These are phyloP conservation scores for Aspergillus novofumigatus DNA, from an alignment of 2,329 filamentous ascomycete genomes.

Conservation along the genomic window DNA sequence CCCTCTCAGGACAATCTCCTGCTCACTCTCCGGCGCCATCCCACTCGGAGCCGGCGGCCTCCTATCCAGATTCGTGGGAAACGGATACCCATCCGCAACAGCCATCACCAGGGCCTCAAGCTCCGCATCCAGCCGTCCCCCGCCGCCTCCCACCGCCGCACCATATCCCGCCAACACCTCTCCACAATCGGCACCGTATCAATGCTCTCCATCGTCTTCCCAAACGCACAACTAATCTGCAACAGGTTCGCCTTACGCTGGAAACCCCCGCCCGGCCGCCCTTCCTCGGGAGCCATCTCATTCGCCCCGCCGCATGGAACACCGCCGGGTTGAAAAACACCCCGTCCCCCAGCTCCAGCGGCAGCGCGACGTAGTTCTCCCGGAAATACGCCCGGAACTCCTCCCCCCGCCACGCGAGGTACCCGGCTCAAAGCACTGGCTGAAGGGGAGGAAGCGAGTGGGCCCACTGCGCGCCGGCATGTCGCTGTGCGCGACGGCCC, in stretches of 20 bases:
- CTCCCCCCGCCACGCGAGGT: constrained; percentile 52
- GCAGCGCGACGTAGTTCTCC: constrained; percentile 49
- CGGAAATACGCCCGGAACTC: constrained; percentile 55
- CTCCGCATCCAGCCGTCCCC: constrained; percentile 31
- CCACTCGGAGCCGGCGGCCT: constrained; percentile 53
- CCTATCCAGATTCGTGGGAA: constrained; percentile 59
- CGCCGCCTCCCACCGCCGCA: constrained; percentile 44
- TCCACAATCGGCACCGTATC: constrained; percentile 51
- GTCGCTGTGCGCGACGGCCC: constrained; percentile 59
- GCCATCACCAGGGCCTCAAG: constrained; percentile 48
- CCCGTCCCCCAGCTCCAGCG: constrained; percentile 54
- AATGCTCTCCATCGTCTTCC: constrained; percentile 61
- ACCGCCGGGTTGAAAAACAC: constrained; percentile 62
- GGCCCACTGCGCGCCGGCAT: constrained; percentile 58
- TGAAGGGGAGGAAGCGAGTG: constrained; percentile 59
- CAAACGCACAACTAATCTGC: constrained; percentile 60
- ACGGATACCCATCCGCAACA: constrained; percentile 57
- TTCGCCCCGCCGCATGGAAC: constrained; percentile 61
- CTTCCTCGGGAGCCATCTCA: constrained; percentile 20
- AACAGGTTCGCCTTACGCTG: constrained; percentile 58
- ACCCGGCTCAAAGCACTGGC: constrained; percentile 56
- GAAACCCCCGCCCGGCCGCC: constrained; percentile 28
- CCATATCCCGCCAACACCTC: constrained; percentile 51
- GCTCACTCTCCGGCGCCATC: constrained; percentile 59
- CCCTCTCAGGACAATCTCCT: constrained; percentile 47